Base-by-base conservation (phyloP, 2,329 filamentous ascomycete genomes). In the Albophoma yamanashiensis region DNA sequence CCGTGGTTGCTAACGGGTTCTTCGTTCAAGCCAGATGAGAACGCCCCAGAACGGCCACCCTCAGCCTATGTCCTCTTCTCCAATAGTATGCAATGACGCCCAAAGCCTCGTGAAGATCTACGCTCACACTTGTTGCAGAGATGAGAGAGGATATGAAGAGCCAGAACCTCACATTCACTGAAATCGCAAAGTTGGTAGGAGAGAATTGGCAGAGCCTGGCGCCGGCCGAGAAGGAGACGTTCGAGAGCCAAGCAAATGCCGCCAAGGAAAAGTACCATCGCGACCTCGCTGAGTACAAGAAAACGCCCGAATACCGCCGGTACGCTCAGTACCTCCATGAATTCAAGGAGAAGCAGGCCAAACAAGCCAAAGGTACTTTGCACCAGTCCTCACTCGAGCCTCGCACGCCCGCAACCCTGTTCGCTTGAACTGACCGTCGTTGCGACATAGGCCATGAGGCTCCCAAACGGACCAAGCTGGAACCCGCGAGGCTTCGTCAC, bases 21-120 rank as follows among this genome's bases (percentile, higher is more conserved):
- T 20, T 22, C 22, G 12, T 45, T 42, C 1, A 31, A 91, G 84
- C 80, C 89, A 4, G 90, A 94, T 66, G 87, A 91, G 61, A 85
- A 90, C 74, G 89, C 89, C 0, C 90, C 90, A 1, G 89, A 92
- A 68, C 80, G 89, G 31, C 89, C 90, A 1, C 88, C 89, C 0
- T 93, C 89, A 5, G 90, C 89, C 57, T 93, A 93, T 74, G 90
- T 93, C 15, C 82, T 93, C 20, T 94, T 94, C 68, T 92, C 90
- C 0, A 93, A 93, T 67, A 89, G 88, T 90, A 73, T n/a, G 42
- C 27, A 50, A 3, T 40, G 11, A n/a, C 22, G 9, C 6, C n/a
- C 22, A 20, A 20, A 27, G 25, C 2, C 38, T 27, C 27, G 39
- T 42, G 3, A 22, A 20, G 38, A 42, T 14, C 31, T 43, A 27